A percentile compares a stretch with the other conserved stretches of the same genome.
phyloP scores from a whole-genome alignment of 176 grass and related monocot species.

The sorghum (Sorghum bicolor) region Sorghum_bicolor_NCBIv3 NC_012875.2:50544501-50545000 shows the following conservation, averaged over 20 bases:
- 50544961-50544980: not conserved
- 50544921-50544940: not conserved
- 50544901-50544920: conserved; percentile 7
- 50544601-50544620: not conserved
- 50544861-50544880: not conserved
- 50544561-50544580: not conserved
- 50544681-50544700: not conserved
- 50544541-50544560: not conserved
- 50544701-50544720: not conserved
- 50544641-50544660: not conserved
- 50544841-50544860: not conserved
- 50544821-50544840: not conserved
- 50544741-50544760: not conserved
- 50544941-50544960: not conserved
- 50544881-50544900: not conserved
- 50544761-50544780: not conserved
- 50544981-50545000: conserved; percentile 13
- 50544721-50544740: not conserved
- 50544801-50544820: not conserved
- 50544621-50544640: not conserved
- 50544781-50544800: too few species aligned
- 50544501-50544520: not conserved
- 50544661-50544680: not conserved
- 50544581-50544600: not conserved
- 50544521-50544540: not conserved